phyloP scores from a whole-genome alignment of 257 asterid species.

The Lithospermum erythrorhizon region DNA sequence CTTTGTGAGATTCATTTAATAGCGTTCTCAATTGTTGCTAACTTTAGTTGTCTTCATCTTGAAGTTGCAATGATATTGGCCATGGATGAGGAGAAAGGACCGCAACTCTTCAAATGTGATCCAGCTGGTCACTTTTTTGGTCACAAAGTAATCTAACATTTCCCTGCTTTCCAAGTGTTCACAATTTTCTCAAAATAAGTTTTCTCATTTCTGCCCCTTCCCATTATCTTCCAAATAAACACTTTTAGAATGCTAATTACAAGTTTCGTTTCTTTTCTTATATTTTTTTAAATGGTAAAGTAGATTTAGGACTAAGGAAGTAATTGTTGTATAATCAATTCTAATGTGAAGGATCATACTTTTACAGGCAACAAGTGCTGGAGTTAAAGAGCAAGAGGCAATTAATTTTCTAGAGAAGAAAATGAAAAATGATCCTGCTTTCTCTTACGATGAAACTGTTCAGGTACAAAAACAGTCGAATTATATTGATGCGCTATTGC shows the following conservation, averaged over 20 bases:
- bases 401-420: constrained; percentile 89
- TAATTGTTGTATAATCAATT: neutral
- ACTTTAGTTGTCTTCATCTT: constrained; percentile 10
- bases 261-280: too few relatives aligned
- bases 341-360: constrained; percentile 2
- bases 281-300: neutral
- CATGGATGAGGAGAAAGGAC: constrained; percentile 89
- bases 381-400: constrained; percentile 95
- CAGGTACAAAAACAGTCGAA: constrained; percentile 45
- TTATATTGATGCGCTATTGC: too few relatives aligned
- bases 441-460: constrained; percentile 84
- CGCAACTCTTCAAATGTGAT: constrained; percentile 97
- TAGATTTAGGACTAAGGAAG: neutral
- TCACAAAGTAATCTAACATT: constrained; percentile 55
- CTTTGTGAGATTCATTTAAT: neutral
- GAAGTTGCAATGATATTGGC: constrained; percentile 94
- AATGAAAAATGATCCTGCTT: constrained; percentile 87
- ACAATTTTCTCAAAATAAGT: neutral
- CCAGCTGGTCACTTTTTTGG: constrained; percentile 99
- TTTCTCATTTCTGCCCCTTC: neutral
- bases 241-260: neutral
- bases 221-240: neutral
- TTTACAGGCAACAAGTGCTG: constrained; percentile 91
- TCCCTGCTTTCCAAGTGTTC: neutral
- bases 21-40: constrained; percentile 5